Percentiles rank a stretch among this genome's conserved stretches.
phyloP scores from a whole-genome alignment of 805 yeast species.

The Spencermartinsiella europaea region DNA sequence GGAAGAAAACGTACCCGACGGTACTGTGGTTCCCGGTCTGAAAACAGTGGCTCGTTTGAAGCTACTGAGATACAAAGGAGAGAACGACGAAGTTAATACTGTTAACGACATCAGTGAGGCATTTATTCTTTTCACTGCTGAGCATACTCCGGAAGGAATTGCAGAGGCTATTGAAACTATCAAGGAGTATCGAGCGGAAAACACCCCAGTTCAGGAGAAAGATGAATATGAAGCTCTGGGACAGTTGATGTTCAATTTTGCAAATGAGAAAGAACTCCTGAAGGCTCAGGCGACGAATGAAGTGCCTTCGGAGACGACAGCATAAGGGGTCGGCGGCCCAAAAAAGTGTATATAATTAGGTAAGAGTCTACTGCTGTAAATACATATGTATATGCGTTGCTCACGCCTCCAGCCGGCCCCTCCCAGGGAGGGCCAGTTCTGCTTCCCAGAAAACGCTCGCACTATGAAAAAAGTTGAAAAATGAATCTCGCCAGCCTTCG shows the following conservation, averaged over 20 bases:
- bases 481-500: too few relatives aligned
- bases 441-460: too few relatives aligned
- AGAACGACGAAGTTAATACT: constrained; percentile 24
- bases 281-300: not conserved
- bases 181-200: constrained; percentile 39
- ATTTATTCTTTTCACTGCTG: constrained; percentile 44
- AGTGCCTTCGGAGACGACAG: not conserved
- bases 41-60: constrained; percentile 65
- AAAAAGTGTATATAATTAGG: too few relatives aligned
- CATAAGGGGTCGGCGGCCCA: not conserved
- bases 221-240: constrained; percentile 24
- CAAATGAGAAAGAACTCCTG: constrained; percentile 10
- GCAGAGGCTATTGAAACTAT: constrained; percentile 40
- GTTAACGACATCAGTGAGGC: constrained; percentile 40
- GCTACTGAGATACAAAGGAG: constrained; percentile 44
- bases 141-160: constrained; percentile 38
- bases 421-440: too few relatives aligned
- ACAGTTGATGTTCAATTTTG: constrained; percentile 23
- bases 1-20: constrained; percentile 54
- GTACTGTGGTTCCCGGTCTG: constrained; percentile 60
- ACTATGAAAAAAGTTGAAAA: too few relatives aligned
- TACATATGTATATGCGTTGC: not conserved
- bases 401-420: too few relatives aligned
- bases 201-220: constrained; percentile 26
- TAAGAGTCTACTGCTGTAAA: too few relatives aligned